Evolutionary conservation across 257 asterid species (phyloP).

Genomic region (Forsythia suspensa): DNA sequence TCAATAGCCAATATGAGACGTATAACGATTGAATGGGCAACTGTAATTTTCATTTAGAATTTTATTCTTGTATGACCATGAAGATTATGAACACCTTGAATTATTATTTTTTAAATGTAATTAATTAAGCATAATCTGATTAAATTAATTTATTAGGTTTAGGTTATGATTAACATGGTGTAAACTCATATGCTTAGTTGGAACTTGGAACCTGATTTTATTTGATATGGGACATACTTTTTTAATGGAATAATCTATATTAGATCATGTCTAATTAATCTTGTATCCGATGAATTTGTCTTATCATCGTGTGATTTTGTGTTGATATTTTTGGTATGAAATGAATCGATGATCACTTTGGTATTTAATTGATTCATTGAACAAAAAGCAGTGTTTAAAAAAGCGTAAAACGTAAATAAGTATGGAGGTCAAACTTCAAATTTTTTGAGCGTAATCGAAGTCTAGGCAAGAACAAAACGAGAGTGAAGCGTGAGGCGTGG

Average conservation of each 20-base stretch:
- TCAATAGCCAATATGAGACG: conserved; percentile 10
- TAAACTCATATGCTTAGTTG: not conserved
- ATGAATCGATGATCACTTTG: not conserved
- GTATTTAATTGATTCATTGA: not conserved
- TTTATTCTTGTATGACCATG: conserved; percentile 9
- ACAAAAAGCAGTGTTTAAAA: not conserved
- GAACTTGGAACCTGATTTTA: not conserved
- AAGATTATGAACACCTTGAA: not conserved
- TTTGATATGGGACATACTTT: not conserved
- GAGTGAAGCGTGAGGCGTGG: no score
- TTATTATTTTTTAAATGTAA: no score
- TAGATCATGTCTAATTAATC: no score
- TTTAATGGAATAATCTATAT: not conserved
- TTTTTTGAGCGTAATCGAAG: no score
- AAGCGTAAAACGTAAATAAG: no score
- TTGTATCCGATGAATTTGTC: no score
- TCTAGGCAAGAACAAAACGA: no score
- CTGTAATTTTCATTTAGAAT: not conserved
- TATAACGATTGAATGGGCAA: not conserved
- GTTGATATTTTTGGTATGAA: not conserved
- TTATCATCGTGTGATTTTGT: not conserved
- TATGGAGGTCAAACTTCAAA: no score
- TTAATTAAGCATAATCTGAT: no score
- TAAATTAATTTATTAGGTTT: not conserved
- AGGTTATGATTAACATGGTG: not conserved